Evolutionary conservation across 352 stramenopile genomes (phyloP).

Genomic region (Globisporangium iwayamae): DNA sequence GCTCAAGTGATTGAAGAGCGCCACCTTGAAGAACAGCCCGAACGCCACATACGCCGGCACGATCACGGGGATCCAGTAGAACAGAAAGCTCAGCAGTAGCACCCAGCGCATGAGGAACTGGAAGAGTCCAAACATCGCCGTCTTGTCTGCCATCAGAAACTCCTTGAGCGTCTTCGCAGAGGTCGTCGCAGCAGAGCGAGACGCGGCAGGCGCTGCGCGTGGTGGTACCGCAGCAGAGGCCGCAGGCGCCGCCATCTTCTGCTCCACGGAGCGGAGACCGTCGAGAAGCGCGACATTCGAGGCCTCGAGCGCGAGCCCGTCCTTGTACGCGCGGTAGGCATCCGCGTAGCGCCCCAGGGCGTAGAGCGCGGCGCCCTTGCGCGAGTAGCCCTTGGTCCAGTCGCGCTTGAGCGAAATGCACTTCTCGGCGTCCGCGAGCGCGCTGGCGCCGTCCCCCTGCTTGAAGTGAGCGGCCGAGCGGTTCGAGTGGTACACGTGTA

Average conservation of each 20-base stretch:
- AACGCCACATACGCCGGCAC: conserved; percentile 49
- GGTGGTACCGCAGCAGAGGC: conserved; percentile 5
- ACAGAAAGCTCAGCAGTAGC: conserved; percentile 63
- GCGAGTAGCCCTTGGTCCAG: conserved; percentile 88
- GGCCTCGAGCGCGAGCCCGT: conserved; percentile 58
- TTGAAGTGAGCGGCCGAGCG: conserved; percentile 84
- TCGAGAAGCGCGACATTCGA: conserved; percentile 69
- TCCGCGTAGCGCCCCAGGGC: conserved; percentile 60
- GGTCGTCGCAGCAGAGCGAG: conserved; percentile 11
- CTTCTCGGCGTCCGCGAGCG: conserved; percentile 76
- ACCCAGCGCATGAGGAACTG: conserved; percentile 68
- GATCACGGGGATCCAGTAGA: conserved; percentile 65
- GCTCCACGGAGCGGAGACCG: conserved; percentile 57
- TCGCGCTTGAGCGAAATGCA: conserved; percentile 70
- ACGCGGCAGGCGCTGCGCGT: conserved; percentile 13
- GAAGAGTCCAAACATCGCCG: conserved; percentile 62
- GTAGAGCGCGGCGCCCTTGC: conserved; percentile 75
- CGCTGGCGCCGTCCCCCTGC: conserved; percentile 54
- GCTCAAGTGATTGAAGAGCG: conserved; percentile 72
- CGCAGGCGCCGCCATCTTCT: conserved; percentile 35
- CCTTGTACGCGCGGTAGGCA: conserved; percentile 75
- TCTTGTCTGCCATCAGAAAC: conserved; percentile 55
- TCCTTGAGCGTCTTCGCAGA: conserved; percentile 37
- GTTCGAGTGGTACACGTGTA: conserved; percentile 81
- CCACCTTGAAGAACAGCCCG: conserved; percentile 76